Evolutionary conservation across 1,284 basidiomycete species (phyloP), one percentile per base, ranked within the genome.

Genomic region (Trametes pubescens): DNA sequence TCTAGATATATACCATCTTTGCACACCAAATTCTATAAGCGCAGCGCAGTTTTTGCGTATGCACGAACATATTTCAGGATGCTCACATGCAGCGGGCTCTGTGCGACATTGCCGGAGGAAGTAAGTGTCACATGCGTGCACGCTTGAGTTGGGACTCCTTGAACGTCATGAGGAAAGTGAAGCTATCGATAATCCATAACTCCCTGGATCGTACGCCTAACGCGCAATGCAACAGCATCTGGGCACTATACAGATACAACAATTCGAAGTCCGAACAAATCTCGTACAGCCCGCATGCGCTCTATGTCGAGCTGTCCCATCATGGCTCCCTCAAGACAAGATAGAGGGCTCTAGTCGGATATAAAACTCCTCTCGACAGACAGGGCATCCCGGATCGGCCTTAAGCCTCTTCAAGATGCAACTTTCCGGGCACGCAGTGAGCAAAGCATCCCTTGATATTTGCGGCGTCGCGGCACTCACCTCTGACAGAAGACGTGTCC

Each of bases 401-500:
- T 13, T 13, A 4, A 61, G 37, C 21, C 40, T n/a, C 24, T 43
- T 5, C 22, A 55, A 4, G 46, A 61, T 55, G 16, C 59, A 51
- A 8, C 59, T 61, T 7, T 18, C 4, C 22, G 24, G 22, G 29
- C 3, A 21, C 11, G 14, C 14, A 4, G 18, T 51, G 8, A n/a
- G 56, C 7, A 26, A n/a, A 1, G 14, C 22, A 16, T n/a, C n/a
- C 10, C 3, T 29, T 18, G 13, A 24, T 5, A 2, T 1, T 44
- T 4, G 24, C 11, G 40, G 11, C 14, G 11, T 8, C 18, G 29
- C 2, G 11, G 13, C 11, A 4, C 53, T 60, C 46, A 65, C 63
- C 49, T 53, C 1, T 61, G 49, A 26, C 58, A 60, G 46, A 65
- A 65, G 9, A 65, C 32, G n/a, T 65, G 63, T 24, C 63, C 63